phyloP scores from a whole-genome alignment of 2,329 filamentous ascomycete genomes.

The Spiromastix sp. region DNA sequence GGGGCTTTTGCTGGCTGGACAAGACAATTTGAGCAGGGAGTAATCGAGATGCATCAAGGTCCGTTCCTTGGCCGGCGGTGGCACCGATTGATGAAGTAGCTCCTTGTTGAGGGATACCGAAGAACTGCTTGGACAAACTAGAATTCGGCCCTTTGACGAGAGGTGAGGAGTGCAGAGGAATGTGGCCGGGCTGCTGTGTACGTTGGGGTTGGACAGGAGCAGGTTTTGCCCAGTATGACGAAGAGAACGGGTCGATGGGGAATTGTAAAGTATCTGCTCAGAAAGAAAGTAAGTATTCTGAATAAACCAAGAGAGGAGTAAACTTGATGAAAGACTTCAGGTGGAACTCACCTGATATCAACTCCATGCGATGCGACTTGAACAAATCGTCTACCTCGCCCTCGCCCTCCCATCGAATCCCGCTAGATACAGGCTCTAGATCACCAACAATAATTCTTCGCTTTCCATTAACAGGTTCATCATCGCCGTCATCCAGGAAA shows the following conservation, averaged over 20 bases:
- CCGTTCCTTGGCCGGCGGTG: not conserved
- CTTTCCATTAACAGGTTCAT: constrained; percentile 45
- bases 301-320: not conserved
- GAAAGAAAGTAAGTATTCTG: not conserved
- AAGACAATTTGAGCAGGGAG: not conserved
- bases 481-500: constrained; percentile 81
- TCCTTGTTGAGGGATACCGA: constrained; percentile 11
- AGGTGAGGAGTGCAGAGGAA: constrained; percentile 12
- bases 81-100: not conserved
- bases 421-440: constrained; percentile 66
- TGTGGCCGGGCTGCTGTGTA: constrained; percentile 9
- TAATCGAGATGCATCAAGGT: not conserved
- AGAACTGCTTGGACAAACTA: not conserved
- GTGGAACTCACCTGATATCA: constrained; percentile 53
- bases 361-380: constrained; percentile 59
- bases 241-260: constrained; percentile 77
- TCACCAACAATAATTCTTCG: constrained; percentile 52
- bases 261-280: constrained; percentile 34
- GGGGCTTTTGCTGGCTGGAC: constrained; percentile 12
- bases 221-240: constrained; percentile 59
- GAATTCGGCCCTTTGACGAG: constrained; percentile 7
- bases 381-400: constrained; percentile 39
- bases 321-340: constrained; percentile 8
- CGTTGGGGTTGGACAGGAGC: constrained; percentile 16
- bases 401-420: constrained; percentile 70